These are phyloP conservation scores for Aspergillus brunneoviolaceus DNA, from an alignment of 2,329 filamentous ascomycete species.

Conservation along the genomic window DNA sequence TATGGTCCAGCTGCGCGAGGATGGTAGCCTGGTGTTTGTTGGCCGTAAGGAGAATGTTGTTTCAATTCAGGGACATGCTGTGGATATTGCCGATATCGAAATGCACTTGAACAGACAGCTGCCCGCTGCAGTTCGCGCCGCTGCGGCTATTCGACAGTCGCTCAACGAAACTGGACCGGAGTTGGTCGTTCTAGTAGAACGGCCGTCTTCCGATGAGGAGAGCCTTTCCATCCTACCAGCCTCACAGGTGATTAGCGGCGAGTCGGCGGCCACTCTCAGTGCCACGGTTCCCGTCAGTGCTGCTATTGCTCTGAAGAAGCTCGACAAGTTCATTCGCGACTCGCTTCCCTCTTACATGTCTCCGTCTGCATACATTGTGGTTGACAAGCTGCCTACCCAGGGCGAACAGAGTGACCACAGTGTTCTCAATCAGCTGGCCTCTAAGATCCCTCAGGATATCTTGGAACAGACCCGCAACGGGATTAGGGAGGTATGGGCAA, in stretches of 20 bases:
- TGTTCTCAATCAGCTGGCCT: slow-evolving; percentile 32
- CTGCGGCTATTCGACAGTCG: slow-evolving; percentile 28
- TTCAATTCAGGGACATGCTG: slow-evolving; percentile 39
- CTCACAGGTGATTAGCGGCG: slow-evolving; percentile 23
- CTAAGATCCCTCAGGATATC: slow-evolving; percentile 21
- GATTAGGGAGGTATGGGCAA: slow-evolving; percentile 36
- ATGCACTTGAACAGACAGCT: slow-evolving; percentile 38
- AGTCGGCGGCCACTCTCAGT: slow-evolving; percentile 17
- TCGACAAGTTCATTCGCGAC: slow-evolving; percentile 46
- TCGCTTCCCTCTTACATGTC: slow-evolving; percentile 48
- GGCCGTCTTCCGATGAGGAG: slow-evolving; percentile 25
- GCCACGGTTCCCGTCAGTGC: slow-evolving; percentile 32
- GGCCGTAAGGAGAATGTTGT: slow-evolving; percentile 36
- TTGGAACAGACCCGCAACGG: slow-evolving; percentile 19
- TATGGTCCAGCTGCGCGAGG: slow-evolving; percentile 30
- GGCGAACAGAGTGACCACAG: slow-evolving; percentile 31
- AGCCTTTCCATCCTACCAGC: slow-evolving; percentile 27
- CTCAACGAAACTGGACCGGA: slow-evolving; percentile 11
- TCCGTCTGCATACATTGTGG: slow-evolving; percentile 44
- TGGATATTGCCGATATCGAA: slow-evolving; percentile 44
- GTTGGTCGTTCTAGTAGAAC: slow-evolving; percentile 37
- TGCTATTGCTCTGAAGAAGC: slow-evolving; percentile 37
- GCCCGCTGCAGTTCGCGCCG: slow-evolving; percentile 28
- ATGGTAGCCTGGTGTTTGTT: slow-evolving; percentile 32
- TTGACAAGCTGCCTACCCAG: slow-evolving; percentile 39